A percentile compares a stretch with the other conserved stretches of the same genome.
Evolutionary conservation across 495 filamentous ascomycete genomes (phyloP).

Genomic region (Xylaria castorea): DNA sequence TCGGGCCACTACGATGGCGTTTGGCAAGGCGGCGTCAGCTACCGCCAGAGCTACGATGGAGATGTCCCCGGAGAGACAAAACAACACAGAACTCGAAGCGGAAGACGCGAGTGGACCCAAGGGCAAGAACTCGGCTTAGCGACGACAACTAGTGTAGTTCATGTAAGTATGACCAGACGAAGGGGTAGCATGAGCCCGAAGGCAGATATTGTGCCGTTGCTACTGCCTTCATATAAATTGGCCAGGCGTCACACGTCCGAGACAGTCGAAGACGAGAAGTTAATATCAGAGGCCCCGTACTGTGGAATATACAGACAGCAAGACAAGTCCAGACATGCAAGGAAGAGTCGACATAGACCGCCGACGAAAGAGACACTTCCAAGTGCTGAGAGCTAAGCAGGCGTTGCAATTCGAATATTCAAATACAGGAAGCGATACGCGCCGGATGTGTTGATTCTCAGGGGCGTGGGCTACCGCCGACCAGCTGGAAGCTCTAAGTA

Average conservation of each 20-base stretch:
- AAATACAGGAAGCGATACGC: slow-evolving; percentile 4
- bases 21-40: slow-evolving; percentile 38
- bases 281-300: background rate
- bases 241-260: background rate
- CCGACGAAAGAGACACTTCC: slow-evolving; percentile 2
- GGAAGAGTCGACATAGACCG: background rate
- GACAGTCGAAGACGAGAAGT: slow-evolving; percentile 4
- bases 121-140: slow-evolving; percentile 16
- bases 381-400: background rate
- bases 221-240: background rate
- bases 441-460: slow-evolving; percentile 10
- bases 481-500: background rate
- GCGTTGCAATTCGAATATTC: background rate
- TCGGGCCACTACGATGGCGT: slow-evolving; percentile 43
- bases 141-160: background rate
- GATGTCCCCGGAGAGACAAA: slow-evolving; percentile 27
- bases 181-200: background rate
- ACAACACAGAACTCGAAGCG: background rate
- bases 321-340: background rate
- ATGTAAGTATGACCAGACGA: background rate
- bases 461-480: background rate
- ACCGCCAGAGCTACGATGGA: slow-evolving; percentile 42
- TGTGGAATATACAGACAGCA: background rate
- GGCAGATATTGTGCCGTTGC: background rate
- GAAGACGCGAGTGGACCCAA: background rate